Percentiles rank a stretch among this genome's conserved stretches.
phyloP scores from a whole-genome alignment of 2,329 filamentous ascomycete species.

The Cladorrhinum sp. region DNA sequence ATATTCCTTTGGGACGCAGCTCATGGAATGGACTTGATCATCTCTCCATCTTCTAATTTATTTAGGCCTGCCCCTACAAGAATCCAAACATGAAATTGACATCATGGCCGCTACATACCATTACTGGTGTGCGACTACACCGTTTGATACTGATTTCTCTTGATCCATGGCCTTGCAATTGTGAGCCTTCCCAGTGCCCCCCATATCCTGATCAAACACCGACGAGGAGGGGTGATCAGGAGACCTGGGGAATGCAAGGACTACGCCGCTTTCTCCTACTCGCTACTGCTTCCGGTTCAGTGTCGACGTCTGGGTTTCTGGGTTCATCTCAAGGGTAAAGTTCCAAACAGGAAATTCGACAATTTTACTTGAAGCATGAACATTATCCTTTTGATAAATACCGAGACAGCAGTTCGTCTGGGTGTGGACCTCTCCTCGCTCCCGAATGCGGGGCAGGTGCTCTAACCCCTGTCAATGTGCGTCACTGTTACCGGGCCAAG shows the following conservation, averaged over 20 bases:
- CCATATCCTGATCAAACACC: too few species aligned
- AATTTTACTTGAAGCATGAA: background rate
- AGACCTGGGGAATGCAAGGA: background rate
- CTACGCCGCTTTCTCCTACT: too few species aligned
- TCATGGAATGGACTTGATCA: too few species aligned
- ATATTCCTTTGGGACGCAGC: too few species aligned
- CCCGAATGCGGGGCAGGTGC: background rate
- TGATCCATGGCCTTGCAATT: background rate
- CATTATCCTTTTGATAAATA: background rate
- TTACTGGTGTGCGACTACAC: background rate
- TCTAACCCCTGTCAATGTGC: conserved; percentile 9
- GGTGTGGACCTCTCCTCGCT: background rate
- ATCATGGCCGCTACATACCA: background rate
- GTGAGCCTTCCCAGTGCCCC: background rate
- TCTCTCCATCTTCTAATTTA: too few species aligned
- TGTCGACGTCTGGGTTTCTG: too few species aligned
- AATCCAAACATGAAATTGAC: background rate
- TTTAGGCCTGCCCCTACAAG: too few species aligned
- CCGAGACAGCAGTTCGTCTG: background rate
- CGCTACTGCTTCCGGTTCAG: too few species aligned
- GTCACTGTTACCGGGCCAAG: conserved; percentile 20
- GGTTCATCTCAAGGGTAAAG: too few species aligned
- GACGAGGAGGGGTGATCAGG: too few species aligned
- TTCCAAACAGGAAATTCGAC: background rate
- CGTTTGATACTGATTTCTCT: background rate